Conservation (phyloP, 1,284 basidiomycete species). For the Dichomitus squalens region DNA sequence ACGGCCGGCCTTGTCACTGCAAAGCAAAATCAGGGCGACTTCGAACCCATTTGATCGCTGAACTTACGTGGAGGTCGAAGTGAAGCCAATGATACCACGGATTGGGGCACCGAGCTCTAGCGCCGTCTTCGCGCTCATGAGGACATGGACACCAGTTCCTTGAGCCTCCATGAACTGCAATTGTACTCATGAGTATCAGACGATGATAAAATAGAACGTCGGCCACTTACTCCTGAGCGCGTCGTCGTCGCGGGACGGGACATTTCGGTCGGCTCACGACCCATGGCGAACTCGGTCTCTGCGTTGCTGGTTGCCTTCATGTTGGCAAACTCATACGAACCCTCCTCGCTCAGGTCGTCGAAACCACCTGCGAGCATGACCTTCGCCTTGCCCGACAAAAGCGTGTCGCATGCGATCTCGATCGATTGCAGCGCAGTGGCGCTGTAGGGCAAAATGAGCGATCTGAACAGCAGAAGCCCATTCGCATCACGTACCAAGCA, state of each 20-base stretch:
- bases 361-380: conserved; percentile 99
- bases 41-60: neutral
- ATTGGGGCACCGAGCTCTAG: conserved; percentile 93
- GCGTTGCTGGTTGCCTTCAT: conserved; percentile 99
- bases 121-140: conserved; percentile 97
- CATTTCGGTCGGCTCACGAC: conserved; percentile 98
- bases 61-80: conserved; percentile 91
- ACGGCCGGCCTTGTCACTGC: conserved; percentile 91
- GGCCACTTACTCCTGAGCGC: conserved; percentile 76
- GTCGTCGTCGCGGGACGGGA: conserved; percentile 97
- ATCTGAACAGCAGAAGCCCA: neutral
- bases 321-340: conserved; percentile 96
- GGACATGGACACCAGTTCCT: conserved; percentile 94
- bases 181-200: conserved; percentile 13
- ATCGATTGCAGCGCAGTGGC: conserved; percentile 97
- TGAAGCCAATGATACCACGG: conserved; percentile 92
- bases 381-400: conserved; percentile 95
- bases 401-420: conserved; percentile 96
- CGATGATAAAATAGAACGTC: neutral
- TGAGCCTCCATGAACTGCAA: conserved; percentile 94
- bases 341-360: conserved; percentile 97
- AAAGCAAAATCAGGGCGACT: conserved; percentile 19
- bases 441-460: conserved; percentile 40
- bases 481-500: conserved; percentile 71
- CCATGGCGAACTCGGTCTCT: conserved; percentile 96